These are phyloP conservation scores for Sclerotinia subarctica DNA, from an alignment of 2,329 filamentous ascomycete species.

Conservation along the genomic window DNA sequence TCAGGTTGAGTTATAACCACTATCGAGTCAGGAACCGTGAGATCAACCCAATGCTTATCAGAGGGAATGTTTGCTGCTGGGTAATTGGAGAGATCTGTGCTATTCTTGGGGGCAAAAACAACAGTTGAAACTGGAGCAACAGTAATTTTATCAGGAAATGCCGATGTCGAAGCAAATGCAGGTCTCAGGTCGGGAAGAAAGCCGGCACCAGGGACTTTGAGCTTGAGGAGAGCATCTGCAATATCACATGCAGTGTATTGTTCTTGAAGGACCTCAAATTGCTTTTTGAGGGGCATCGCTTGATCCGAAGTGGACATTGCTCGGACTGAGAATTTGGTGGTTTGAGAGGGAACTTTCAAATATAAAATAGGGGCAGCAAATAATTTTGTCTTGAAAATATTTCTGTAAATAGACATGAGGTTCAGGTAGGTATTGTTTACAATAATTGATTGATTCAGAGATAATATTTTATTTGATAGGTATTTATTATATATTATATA, in stretches of 20 bases:
- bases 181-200: conserved; percentile 57
- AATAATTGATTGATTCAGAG: not conserved
- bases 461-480: not conserved
- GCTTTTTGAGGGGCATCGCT: conserved; percentile 5
- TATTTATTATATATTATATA: no score
- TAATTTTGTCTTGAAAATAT: not conserved
- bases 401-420: conserved; percentile 4
- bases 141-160: conserved; percentile 29
- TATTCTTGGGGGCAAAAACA: conserved; percentile 59
- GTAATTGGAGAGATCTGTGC: conserved; percentile 37
- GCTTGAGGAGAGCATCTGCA: conserved; percentile 69
- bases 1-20: conserved; percentile 64
- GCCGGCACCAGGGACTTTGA: conserved; percentile 64
- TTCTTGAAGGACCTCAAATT: conserved; percentile 30
- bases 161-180: conserved; percentile 28
- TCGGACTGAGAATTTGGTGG: not conserved
- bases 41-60: conserved; percentile 66
- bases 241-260: conserved; percentile 54
- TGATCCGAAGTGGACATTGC: conserved; percentile 12
- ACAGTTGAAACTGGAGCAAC: conserved; percentile 57
- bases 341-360: not conserved
- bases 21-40: conserved; percentile 56
- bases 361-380: not conserved
- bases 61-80: conserved; percentile 50
- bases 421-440: not conserved